Conservation (phyloP, 768 basidiomycete genomes). For the Agaricus subrufescens region DNA sequence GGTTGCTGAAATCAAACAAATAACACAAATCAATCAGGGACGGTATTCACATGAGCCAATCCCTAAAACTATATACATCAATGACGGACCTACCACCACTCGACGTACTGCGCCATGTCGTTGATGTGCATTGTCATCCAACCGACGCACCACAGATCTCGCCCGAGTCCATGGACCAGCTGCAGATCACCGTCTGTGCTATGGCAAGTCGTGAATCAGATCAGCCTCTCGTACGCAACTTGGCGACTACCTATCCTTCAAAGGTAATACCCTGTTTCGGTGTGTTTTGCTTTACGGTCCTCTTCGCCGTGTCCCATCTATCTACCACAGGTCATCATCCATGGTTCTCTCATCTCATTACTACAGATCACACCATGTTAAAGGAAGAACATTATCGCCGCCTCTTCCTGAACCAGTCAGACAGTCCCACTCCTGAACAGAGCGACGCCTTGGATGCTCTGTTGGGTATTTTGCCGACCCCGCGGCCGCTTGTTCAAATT, state of each 20-base stretch:
- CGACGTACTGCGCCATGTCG: slow-evolving; percentile 59
- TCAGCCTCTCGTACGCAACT: slow-evolving; percentile 63
- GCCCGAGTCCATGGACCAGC: slow-evolving; percentile 43
- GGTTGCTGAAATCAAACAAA: too few relatives aligned
- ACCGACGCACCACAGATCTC: slow-evolving; percentile 61
- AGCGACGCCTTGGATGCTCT: slow-evolving; percentile 48
- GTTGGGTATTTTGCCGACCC: slow-evolving; percentile 67
- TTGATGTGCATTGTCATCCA: slow-evolving; percentile 92
- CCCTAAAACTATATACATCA: background rate
- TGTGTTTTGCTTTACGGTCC: slow-evolving; percentile 30
- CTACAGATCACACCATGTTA: slow-evolving; percentile 33
- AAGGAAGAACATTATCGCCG: slow-evolving; percentile 74
- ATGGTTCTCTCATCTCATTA: slow-evolving; percentile 85
- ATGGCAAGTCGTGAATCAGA: slow-evolving; percentile 70
- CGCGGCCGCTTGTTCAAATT: slow-evolving; percentile 54
- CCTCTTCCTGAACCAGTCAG: slow-evolving; percentile 46
- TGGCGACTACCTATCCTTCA: slow-evolving; percentile 56
- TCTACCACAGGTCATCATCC: slow-evolving; percentile 76
- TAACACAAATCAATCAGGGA: too few relatives aligned
- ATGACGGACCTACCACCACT: slow-evolving; percentile 20
- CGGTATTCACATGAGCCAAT: background rate
- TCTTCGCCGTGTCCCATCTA: background rate
- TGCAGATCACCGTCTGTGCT: slow-evolving; percentile 71
- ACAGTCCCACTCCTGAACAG: slow-evolving; percentile 19
- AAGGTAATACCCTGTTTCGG: slow-evolving; percentile 89